Evolutionary conservation across 2,329 filamentous ascomycete species (phyloP).

Genomic region (Byssochlamys sp.): DNA sequence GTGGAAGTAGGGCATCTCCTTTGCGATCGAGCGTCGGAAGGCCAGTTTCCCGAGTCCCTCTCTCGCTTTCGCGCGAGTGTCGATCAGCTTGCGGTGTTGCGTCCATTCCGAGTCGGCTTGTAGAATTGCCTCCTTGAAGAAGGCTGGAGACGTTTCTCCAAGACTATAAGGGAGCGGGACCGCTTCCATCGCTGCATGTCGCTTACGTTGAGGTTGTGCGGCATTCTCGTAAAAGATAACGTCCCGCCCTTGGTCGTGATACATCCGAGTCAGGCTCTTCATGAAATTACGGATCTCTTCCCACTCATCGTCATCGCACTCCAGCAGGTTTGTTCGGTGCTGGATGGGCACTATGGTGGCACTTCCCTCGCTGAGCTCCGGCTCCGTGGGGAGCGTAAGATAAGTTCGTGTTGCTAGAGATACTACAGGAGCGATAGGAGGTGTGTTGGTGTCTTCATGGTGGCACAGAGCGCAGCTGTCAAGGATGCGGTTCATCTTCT

Average conservation of each 20-base stretch:
- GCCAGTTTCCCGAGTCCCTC: conserved; percentile 65
- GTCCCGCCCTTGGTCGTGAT: conserved; percentile 82
- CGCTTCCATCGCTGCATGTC: conserved; percentile 75
- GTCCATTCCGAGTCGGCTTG: conserved; percentile 85
- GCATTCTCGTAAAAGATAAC: conserved; percentile 98
- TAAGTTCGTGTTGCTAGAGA: conserved; percentile 79
- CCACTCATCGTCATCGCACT: conserved; percentile 98
- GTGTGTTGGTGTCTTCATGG: conserved; percentile 70
- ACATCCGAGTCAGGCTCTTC: conserved; percentile 89
- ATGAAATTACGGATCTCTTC: conserved; percentile 98
- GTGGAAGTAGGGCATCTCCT: conserved; percentile 98
- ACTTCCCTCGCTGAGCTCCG: conserved; percentile 72
- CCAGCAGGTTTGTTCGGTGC: conserved; percentile 81
- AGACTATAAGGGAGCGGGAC: conserved; percentile 83
- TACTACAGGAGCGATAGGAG: conserved; percentile 74
- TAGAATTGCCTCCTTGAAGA: conserved; percentile 90
- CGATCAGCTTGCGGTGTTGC: conserved; percentile 89
- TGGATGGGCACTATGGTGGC: conserved; percentile 82
- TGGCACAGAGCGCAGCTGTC: conserved; percentile 85
- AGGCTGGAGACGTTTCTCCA: conserved; percentile 84
- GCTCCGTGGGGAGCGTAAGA: conserved; percentile 79
- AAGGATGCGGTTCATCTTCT: conserved; percentile 76
- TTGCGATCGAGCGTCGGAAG: conserved; percentile 72
- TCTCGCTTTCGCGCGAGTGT: conserved; percentile 55
- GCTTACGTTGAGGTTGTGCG: conserved; percentile 63